Conservation (phyloP, 2,329 filamentous ascomycete genomes). For the Capronia epimyces region DNA sequence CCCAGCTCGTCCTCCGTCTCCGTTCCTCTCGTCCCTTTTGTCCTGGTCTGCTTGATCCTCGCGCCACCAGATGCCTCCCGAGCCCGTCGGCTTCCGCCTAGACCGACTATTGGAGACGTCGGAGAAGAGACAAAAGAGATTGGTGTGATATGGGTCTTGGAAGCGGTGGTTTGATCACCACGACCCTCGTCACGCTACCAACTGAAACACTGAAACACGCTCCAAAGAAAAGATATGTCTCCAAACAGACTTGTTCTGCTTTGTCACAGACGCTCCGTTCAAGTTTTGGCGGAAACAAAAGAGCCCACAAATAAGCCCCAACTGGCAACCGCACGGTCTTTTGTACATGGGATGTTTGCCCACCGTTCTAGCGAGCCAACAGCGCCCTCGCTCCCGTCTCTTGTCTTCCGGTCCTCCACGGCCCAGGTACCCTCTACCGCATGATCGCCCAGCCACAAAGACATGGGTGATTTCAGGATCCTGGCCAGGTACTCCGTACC, state of each 20-base stretch:
- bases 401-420: neutral
- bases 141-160: constrained; percentile 16
- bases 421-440: constrained; percentile 6
- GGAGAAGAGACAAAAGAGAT: constrained; percentile 11
- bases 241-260: neutral
- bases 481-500: constrained; percentile 6
- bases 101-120: constrained; percentile 15
- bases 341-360: neutral
- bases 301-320: constrained; percentile 1
- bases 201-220: constrained; percentile 23
- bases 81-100: constrained; percentile 3
- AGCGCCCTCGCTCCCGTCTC: neutral
- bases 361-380: constrained; percentile 13
- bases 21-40: constrained; percentile 3
- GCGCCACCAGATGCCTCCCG: constrained; percentile 1
- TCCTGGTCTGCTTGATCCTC: constrained; percentile 5
- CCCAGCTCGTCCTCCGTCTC: neutral
- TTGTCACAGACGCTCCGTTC: neutral
- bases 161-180: constrained; percentile 23
- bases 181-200: constrained; percentile 18
- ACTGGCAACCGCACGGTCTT: constrained; percentile 8
- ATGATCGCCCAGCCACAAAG: constrained; percentile 20
- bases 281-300: neutral
- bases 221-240: neutral
- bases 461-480: constrained; percentile 9